Base-by-base conservation (phyloP, 139 green algal genomes). In the Chlorella sp. region DNA sequence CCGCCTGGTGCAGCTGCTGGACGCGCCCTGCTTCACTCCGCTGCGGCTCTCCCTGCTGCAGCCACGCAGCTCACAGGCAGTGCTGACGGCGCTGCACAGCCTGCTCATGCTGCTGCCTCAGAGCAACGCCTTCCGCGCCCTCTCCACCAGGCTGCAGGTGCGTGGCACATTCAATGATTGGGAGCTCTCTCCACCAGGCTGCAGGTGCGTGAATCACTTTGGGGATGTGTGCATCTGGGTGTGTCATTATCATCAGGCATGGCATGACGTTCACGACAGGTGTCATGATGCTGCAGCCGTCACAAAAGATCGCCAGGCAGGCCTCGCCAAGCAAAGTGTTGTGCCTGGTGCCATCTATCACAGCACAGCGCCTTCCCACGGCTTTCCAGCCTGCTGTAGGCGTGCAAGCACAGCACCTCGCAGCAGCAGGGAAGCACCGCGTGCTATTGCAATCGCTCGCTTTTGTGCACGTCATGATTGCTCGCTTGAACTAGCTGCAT, bases 61-160 rank as follows among this genome's bases (percentile, higher is more conserved):
- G 71, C 91, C 93, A 29, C 72, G 67, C 2, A 66, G 65, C 2
- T 82, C 93, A 67, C 87, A 91, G 4, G 71, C 80, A 31, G 84
- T 99, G 36, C 71, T 96, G 68, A 73, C 85, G 2, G 82, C 87
- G 2, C 76, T 97, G 75, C 93, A 97, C 77, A 88, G 83, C 4
- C 78, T 99, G 67, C 88, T 98, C n/a, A 94, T 95, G 89, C 87
- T 99, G 70, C 86, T 98, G 49, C 95, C 95, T 20, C 94, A 98
- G 83, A 91, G 86, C 32, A 88, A 92, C 32, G 94, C 94, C 0
- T 98, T 96, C 77, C 81, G 86, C 31, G 90, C 83, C 49, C 83
- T 97, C 50, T 82, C 87, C 51, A 85, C 86, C 2, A 76, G 92
- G n/a, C 75, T 97, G 72, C 72, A 77, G 76, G 75, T 77, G 30